Conservation (phyloP, 2,329 filamentous ascomycete genomes). For the Talaromyces pinophilus region DNA sequence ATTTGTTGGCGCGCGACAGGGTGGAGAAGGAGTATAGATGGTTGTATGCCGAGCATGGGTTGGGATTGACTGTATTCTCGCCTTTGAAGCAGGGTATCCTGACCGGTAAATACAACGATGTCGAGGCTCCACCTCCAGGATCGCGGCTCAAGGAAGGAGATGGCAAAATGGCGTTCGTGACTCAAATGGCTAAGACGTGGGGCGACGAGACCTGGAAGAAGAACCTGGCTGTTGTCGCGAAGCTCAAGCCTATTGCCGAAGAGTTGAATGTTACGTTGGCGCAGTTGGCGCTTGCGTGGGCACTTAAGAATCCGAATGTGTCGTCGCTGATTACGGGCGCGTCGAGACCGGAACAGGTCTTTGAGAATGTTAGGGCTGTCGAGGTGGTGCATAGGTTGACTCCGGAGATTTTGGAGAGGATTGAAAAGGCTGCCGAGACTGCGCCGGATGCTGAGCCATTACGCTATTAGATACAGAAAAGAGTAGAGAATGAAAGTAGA, state of each 20-base stretch:
- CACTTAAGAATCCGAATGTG: slow-evolving; percentile 60
- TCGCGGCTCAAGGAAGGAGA: slow-evolving; percentile 60
- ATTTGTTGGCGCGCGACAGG: slow-evolving; percentile 61
- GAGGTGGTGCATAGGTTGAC: slow-evolving; percentile 23
- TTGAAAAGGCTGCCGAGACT: slow-evolving; percentile 20
- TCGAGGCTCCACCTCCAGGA: slow-evolving; percentile 42
- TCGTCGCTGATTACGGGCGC: slow-evolving; percentile 46
- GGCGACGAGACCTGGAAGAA: slow-evolving; percentile 43
- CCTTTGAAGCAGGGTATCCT: slow-evolving; percentile 63
- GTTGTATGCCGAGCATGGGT: slow-evolving; percentile 61
- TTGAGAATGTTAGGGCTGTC: slow-evolving; percentile 43
- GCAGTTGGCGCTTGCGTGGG: slow-evolving; percentile 62
- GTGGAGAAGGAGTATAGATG: slow-evolving; percentile 65
- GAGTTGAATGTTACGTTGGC: slow-evolving; percentile 62
- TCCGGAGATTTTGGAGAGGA: slow-evolving; percentile 25
- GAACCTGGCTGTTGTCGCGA: slow-evolving; percentile 43
- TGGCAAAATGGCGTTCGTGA: slow-evolving; percentile 60
- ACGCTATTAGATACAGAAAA: background rate
- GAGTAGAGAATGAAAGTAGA: background rate
- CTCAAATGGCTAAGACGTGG: slow-evolving; percentile 44
- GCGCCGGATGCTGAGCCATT: slow-evolving; percentile 14
- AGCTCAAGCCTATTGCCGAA: slow-evolving; percentile 59
- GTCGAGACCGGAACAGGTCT: slow-evolving; percentile 47
- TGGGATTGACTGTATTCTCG: slow-evolving; percentile 65
- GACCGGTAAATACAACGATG: slow-evolving; percentile 63